Conservation (phyloP, 2,329 filamentous ascomycete genomes). For the Hymenoscyphus fraxineus region DNA sequence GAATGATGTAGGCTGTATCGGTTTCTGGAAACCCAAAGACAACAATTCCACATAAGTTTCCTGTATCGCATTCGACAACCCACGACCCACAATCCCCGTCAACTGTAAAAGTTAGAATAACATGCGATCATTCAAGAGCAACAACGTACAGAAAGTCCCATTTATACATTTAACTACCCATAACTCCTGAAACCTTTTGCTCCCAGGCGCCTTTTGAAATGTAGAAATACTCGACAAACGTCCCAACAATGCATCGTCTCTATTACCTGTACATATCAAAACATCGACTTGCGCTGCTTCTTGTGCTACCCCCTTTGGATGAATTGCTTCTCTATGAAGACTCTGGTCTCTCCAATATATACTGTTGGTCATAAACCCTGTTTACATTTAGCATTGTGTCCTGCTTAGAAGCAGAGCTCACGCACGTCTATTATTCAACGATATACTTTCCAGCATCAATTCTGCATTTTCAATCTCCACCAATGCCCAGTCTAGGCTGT, state of each 20-base stretch:
- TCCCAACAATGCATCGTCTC: slow-evolving; percentile 14
- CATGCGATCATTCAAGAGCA: no score
- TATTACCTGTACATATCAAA: slow-evolving; percentile 16
- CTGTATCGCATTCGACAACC: slow-evolving; percentile 15
- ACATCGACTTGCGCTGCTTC: slow-evolving; percentile 12
- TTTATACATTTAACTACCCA: slow-evolving; percentile 13
- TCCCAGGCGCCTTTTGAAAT: slow-evolving; percentile 11
- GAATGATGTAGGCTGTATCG: slow-evolving; percentile 16
- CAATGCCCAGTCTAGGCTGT: slow-evolving; percentile 13
- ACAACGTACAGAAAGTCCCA: slow-evolving; percentile 13
- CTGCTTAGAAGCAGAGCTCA: background rate
- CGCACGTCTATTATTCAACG: slow-evolving; percentile 14
- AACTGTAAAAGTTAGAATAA: slow-evolving; percentile 7
- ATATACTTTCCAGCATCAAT: slow-evolving; percentile 15
- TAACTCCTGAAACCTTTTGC: slow-evolving; percentile 13
- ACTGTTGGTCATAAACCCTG: slow-evolving; percentile 15
- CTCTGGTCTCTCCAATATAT: slow-evolving; percentile 13
- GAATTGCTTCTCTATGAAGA: slow-evolving; percentile 11
- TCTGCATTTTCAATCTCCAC: slow-evolving; percentile 15
- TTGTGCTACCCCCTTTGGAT: slow-evolving; percentile 12
- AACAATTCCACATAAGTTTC: slow-evolving; percentile 14
- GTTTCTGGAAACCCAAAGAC: slow-evolving; percentile 11
- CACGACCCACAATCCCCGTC: slow-evolving; percentile 17
- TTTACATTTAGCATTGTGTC: background rate
- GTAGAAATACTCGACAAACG: slow-evolving; percentile 11